Conservation (phyloP, 148 eudicot species). For the Simmondsia chinensis region DNA sequence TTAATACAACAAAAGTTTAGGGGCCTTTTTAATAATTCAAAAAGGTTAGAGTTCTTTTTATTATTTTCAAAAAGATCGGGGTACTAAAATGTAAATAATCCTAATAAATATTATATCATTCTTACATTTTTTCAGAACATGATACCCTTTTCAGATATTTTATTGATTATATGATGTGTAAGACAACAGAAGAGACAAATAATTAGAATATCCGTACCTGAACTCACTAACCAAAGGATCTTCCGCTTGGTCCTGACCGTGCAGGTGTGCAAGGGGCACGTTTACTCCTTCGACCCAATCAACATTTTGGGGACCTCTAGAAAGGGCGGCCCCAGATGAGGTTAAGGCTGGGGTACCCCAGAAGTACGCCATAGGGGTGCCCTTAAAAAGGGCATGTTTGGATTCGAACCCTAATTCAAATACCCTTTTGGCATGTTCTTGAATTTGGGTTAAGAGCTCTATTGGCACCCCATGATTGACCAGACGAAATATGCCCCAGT, state of each 20-base stretch:
- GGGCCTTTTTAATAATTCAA: no score
- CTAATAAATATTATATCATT: no score
- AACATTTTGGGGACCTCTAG: conserved; percentile 14
- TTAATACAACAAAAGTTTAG: no score
- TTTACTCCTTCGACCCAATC: conserved; percentile 70
- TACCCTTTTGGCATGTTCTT: conserved; percentile 18
- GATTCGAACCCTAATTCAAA: conserved; percentile 34
- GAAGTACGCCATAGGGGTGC: conserved; percentile 38
- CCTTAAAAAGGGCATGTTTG: conserved; percentile 23
- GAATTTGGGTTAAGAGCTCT: conserved; percentile 20
- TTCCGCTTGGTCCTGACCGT: conserved; percentile 6
- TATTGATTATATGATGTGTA: no score
- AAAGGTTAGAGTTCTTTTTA: no score
- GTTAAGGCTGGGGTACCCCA: conserved; percentile 70
- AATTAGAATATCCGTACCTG: no score
- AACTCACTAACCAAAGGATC: conserved; percentile 32
- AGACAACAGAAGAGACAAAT: no score
- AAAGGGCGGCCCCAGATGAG: conserved; percentile 22
- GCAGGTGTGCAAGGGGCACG: conserved; percentile 21
- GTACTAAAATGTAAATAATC: no score
- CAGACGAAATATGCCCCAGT: conserved; percentile 71
- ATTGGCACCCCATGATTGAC: conserved; percentile 67
- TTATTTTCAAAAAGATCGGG: no score
- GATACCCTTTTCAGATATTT: no score
- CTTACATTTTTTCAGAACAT: no score